A percentile compares a stretch with the other conserved stretches of the same genome.
These are phyloP conservation scores for Aegilops speltoides DNA, from an alignment of 176 grass and related monocot genomes.

Conservation along the genomic window DNA sequence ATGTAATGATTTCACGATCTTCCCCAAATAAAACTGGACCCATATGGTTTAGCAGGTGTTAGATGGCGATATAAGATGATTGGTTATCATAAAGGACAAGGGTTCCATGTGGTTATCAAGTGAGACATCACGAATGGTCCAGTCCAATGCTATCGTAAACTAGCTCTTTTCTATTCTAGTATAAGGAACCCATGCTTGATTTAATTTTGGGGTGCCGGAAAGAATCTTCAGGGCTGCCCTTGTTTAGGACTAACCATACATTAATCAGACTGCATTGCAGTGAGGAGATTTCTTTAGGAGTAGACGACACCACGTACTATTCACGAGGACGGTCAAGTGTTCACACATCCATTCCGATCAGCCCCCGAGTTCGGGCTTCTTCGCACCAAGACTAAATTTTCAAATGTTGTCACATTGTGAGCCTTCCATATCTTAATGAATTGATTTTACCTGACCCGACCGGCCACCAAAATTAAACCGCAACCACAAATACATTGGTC, in stretches of 20 bases:
- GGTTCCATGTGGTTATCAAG: constrained; percentile 29
- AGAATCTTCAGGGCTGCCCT: constrained; percentile 29
- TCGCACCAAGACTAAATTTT: neutral
- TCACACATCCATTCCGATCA: neutral
- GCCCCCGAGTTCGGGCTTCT: neutral
- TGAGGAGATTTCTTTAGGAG: neutral
- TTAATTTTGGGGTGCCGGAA: constrained; percentile 13
- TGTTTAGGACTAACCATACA: constrained; percentile 35
- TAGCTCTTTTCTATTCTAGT: neutral
- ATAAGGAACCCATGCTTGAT: neutral
- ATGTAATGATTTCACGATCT: constrained; percentile 39
- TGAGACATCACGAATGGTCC: constrained; percentile 7
- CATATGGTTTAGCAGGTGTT: constrained; percentile 40
- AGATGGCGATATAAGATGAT: constrained; percentile 38
- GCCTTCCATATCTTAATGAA: neutral
- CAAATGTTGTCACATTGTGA: neutral
- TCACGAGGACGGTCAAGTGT: neutral
- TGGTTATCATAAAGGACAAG: constrained; percentile 8
- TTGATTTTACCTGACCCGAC: neutral
- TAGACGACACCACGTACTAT: neutral
- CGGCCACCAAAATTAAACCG: neutral
- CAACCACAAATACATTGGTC: neutral
- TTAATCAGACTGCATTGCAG: constrained; percentile 10
- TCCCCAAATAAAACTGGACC: constrained; percentile 32
- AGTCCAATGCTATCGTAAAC: neutral